Evolutionary conservation across 2,329 filamentous ascomycete species (phyloP), one percentile per base, ranked within the genome.

Genomic region (Zasmidium cellare): DNA sequence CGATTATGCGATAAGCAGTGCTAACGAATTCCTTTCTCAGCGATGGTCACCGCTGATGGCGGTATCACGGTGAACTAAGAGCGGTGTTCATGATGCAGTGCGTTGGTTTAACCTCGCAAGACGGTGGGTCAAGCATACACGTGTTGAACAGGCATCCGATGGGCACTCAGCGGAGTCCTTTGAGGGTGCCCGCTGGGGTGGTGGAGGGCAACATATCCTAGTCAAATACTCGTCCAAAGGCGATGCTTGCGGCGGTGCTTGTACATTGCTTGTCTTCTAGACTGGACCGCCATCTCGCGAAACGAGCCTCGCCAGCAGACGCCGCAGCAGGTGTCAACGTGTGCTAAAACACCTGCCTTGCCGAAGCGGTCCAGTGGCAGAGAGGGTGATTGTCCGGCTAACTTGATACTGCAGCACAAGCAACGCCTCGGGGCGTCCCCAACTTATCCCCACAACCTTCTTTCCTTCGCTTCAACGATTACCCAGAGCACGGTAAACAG

Each of bases 21-120:
- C 56, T 61, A 47, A 58, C 38, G 53, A 25, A 23, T 49, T 24
- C 11, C 3, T 41, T 18, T 41, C 28, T 16, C 41, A 63, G 60
- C 60, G 6, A 49, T 55, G 28, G 51, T 63, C 54, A 68, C 60
- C 16, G 68, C 64, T 9, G 67, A 71, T 52, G 63, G 58, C n/a
- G 68, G 67, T 6, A 65, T 63, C 47, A 67, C 65, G 6, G 67
- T 66, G 6, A 41, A 44, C 6, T 47, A 46, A 23, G 18, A 19
- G 12, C 5, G 44, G 7, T 46, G n/a, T n/a, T 22, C 7, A 9
- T 22, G 20, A 46, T 6, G n/a, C n/a, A 46, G n/a, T 46, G 7
- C n/a, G 44, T 22, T 46, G 44, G 9, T 18, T 18, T 46, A 46
- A 46, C 44, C 44, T 18, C 44, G 44, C n/a, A n/a, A n/a, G 20